Evolutionary conservation across 2,329 filamentous ascomycete genomes (phyloP), one percentile per base, ranked within the genome.

Genomic region (Lecanicillium sp.): DNA sequence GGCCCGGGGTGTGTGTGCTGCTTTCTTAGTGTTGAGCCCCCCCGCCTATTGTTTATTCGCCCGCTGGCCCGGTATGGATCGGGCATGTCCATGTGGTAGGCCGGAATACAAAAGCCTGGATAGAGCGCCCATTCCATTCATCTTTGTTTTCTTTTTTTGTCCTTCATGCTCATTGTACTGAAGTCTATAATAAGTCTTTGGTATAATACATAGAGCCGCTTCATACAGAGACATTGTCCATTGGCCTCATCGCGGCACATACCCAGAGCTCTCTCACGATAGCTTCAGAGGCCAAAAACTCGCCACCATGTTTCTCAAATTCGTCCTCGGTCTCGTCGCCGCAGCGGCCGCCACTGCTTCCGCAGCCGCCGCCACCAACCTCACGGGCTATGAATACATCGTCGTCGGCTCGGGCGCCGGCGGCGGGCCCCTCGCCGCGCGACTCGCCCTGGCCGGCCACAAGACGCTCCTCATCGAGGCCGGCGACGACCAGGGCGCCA

Each of bases 381-480:
- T 64, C 9, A 56, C 57, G 2, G 62, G 58, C 15, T 84, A 84
- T 57, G 80, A 84, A 51, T 84, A 81, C 62, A 68, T 84, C 23
- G 71, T 84, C 9, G 77, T 83, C 30, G 79, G 80, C 10, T 79
- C 76, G 6, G 79, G 79, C 3, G 69, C 78, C 6, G 78, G 79
- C 11, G 79, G 79, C 39, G 78, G 74, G 14, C 78, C 78, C 7
- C 60, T 83, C 5, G 78, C 79, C 11, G 74, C 75, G 20, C 71
- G 78, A 35, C 72, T 84, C 23, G 79, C 80, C n/a, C 65, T 76
- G 43, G 74, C 76, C 27, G 79, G 80, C 33, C 72, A 77, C 63
- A 76, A 72, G 54, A 77, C 77, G 2, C 72, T 83, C n/a, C 70
- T 84, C 3, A 69, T 83, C 26, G 78, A 82, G 55, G 78, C 78